Base-by-base conservation (phyloP, 2,329 filamentous ascomycete species). In the Cryoendolithus antarcticus region DNA sequence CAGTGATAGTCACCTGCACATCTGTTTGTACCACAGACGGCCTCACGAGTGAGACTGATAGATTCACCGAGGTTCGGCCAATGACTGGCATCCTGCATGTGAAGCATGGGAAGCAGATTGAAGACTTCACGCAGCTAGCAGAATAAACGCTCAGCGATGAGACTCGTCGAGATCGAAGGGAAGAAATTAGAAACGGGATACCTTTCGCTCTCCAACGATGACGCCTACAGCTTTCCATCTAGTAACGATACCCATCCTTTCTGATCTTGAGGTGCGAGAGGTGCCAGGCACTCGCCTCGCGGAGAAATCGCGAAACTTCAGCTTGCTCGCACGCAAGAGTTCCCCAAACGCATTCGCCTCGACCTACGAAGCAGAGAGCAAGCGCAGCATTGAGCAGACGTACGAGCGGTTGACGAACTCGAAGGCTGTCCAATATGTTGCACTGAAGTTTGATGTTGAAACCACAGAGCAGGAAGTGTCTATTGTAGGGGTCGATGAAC, bases 301-400 rank as follows among this genome's bases (percentile, higher is more conserved):
- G 11, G 24, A 40, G 5, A 51, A 46, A 35, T 47, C 36, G 27
- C 49, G 48, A 29, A 37, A 43, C 4, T 49, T 58, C 30, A 49
- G 56, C 6, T 44, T 59, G 7, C 31, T 46, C 19, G 48, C 53
- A 6, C 40, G 59, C 29, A 40, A 47, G 36, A 45, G 36, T 27
- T 44, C 47, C 29, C 57, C 55, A 9, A 49, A 53, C 32, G 52
- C 48, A 6, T 59, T 57, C 38, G 52, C 50, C 6, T 53, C 54
- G 7, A 52, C 48, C 4, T 56, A 54, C 39, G 52, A 54, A 27
- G 35, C 37, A 15, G 54, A 57, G 33, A 38, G 36, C n/a, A 30
- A 45, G 28, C 44, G 45, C 30, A 43, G 37, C 19, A 33, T 50
- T 7, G 37, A 44, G 11, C 41, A 46, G n/a, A 53, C 43, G 7